Evolutionary conservation across 768 basidiomycete species (phyloP), one percentile per base, ranked within the genome.

Genomic region (Mycena maculata): DNA sequence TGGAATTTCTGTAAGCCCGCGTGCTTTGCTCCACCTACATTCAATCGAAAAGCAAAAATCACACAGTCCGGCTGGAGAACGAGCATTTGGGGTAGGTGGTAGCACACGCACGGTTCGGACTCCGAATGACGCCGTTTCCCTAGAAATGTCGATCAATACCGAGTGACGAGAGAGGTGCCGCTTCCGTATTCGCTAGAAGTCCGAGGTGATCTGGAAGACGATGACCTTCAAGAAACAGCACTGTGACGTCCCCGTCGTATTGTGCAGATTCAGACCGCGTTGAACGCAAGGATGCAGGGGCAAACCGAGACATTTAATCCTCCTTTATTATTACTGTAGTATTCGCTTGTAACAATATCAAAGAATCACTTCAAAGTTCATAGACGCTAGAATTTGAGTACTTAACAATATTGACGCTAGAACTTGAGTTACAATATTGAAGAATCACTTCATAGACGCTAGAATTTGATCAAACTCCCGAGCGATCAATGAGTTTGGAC

Each of bases 61-160:
- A 45, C 31, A 20, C 70, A 93, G 91, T 87, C 77, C 92, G 93
- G 70, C 79, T 94, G 44, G 93, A 96, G 77, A 95, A 93, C 79
- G 96, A 98, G 79, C 96, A 98, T 70, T 80, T 96, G 28, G 93
- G 93, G 83, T 98, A 98, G 76, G 88, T 93, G 77, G 94, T 94
- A 84, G 94, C 23, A 5, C 16, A 9, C 36, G 36, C 94, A n/a
- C n/a, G n/a, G n/a, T n/a, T n/a, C n/a, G n/a, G n/a, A n/a, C n/a
- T n/a, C n/a, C n/a, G n/a, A n/a, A n/a, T n/a, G n/a, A n/a, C n/a
- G n/a, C n/a, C n/a, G n/a, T n/a, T n/a, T n/a, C n/a, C n/a, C n/a
- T n/a, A n/a, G n/a, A n/a, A n/a, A 36, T 6, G 33, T 36, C 13
- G 33, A 36, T 36, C 33, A 95, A 72, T 97, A 94, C 76, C 93